Evolutionary conservation across 2,329 filamentous ascomycete species (phyloP), one percentile per base, ranked within the genome.

Genomic region (Neonectria magnoliae): DNA sequence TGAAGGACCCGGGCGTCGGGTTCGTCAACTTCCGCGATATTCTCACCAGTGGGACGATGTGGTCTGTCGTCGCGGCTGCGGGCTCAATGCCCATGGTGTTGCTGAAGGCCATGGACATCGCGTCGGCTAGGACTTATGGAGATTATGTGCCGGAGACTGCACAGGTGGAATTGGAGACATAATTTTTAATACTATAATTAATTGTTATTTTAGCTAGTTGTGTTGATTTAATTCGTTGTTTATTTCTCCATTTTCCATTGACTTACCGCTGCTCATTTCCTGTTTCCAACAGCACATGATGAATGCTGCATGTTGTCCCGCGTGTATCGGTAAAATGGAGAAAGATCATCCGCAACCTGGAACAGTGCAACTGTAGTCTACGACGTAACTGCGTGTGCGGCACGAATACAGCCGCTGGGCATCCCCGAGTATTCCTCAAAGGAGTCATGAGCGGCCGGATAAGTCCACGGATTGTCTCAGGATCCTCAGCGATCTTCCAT

Each of bases 21-120:
- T 73, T 73, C 54, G 52, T 55, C 25, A 73, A 73, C 50, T 71
- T 73, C 22, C 38, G 59, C 2, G 45, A 45, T 10, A 55, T 70
- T 2, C 38, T 73, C 2, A 69, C 64, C 2, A 64, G 66, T 33
- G 64, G 63, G 13, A 53, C 58, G 14, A 69, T 59, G 16, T 73
- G 71, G 71, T 51, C 53, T 7, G 66, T 65, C 0, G 50, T 52
- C 11, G 13, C 66, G 5, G 62, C 64, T 4, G 27, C 71, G 47
- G 38, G 61, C 10, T 60, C 47, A 8, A 31, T 71, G 33, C 71
- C 68, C 1, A 18, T 69, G 27, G 22, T 66, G 16, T 44, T 69
- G 31, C 38, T 73, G 14, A 62, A 53, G 11, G 54, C 27, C 22
- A 4, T 70, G 5, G 53, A 62, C 31, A 52, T 64, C 25, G 54